Evolutionary conservation across 805 yeast genomes (phyloP), one percentile per base, ranked within the genome.

Genomic region (Kurtzmaniella cleridarum): DNA sequence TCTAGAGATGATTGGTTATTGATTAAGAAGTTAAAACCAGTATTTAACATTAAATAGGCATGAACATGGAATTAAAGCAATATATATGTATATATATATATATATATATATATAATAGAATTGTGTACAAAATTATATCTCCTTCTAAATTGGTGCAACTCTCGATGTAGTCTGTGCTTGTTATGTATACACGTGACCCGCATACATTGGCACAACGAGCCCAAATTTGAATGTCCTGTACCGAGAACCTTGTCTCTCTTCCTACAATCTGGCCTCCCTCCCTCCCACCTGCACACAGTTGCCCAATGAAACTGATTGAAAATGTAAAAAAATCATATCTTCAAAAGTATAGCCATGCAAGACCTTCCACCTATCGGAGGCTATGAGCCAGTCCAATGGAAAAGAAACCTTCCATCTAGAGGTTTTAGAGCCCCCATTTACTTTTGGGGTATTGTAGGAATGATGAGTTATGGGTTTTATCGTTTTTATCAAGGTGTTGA

Each of bases 1-100:
- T 74, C 91, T 34, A 82, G 96, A 64, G 95, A 90, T 35, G 99
- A 93, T 64, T 93, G 99, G 99, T 58, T 91, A 44, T 74, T 93
- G 61, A 74, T 93, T 56, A 86, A 85, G 73, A 82, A 84, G 56
- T 76, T 93, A 67, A 93, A 93, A 69, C 78, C 89, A 34, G 76
- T 87, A 34, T 85, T 93, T 54, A 95, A 87, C 59, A 91, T 93
- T 49, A 78, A 80, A 63, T 81, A 65, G 50, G 30, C n/a, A 27
- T 27, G 30, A 12, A 27, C 30, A 27, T 27, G n/a, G 30, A 11
- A 13, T 27, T 6, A 27, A 27, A 27, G 27, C 8, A 26, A 11
- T 8, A 8, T 8, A 26, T 8, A 26, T 8, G 27, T 26, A 11
- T 26, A 26, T 8, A 26, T 8, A 26, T 11, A 13, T 27, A 27